Percentiles rank a stretch among this genome's conserved stretches.
Conservation (phyloP, 352 stramenopile species). For the Globisporangium spiculum region DNA sequence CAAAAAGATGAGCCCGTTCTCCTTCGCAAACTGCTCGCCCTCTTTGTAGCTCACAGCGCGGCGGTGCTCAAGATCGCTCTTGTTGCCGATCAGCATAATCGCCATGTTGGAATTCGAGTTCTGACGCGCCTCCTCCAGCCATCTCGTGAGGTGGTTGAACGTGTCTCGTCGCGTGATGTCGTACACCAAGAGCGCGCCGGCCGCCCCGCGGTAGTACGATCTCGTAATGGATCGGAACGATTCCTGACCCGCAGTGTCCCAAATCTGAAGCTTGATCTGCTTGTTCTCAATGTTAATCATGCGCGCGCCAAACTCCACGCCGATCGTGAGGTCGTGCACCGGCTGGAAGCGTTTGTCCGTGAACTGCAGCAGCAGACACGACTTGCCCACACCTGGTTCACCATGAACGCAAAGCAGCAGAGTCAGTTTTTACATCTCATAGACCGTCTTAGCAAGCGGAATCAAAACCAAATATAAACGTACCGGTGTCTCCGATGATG, state of each 20-base stretch:
- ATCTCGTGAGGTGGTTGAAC: constrained; percentile 98
- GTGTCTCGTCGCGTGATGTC: constrained; percentile 98
- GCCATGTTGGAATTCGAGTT: constrained; percentile 99
- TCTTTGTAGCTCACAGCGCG: constrained; percentile 97
- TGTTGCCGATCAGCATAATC: constrained; percentile 99
- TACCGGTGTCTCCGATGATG: constrained; percentile 98
- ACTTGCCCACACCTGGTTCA: constrained; percentile 97
- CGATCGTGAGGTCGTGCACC: constrained; percentile 99
- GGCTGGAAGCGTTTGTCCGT: constrained; percentile 99
- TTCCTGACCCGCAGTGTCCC: constrained; percentile 99
- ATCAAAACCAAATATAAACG: background rate
- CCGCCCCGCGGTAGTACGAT: constrained; percentile 98
- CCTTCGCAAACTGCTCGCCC: constrained; percentile 97
- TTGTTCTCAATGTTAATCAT: constrained; percentile 99
- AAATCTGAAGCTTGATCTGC: constrained; percentile 98
- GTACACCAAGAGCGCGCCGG: constrained; percentile 97
- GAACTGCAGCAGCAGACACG: constrained; percentile 99
- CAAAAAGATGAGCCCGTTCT: constrained; percentile 99
- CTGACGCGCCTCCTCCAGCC: constrained; percentile 98
- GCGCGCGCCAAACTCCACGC: constrained; percentile 98
- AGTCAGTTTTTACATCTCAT: background rate
- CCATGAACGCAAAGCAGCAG: background rate
- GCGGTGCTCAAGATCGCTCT: constrained; percentile 96
- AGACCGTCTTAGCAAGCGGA: background rate
- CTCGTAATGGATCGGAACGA: constrained; percentile 99